Evolutionary conservation across 73 alveolate species (phyloP), one percentile per base, ranked within the genome.

Genomic region (Paramecium caudatum): DNA sequence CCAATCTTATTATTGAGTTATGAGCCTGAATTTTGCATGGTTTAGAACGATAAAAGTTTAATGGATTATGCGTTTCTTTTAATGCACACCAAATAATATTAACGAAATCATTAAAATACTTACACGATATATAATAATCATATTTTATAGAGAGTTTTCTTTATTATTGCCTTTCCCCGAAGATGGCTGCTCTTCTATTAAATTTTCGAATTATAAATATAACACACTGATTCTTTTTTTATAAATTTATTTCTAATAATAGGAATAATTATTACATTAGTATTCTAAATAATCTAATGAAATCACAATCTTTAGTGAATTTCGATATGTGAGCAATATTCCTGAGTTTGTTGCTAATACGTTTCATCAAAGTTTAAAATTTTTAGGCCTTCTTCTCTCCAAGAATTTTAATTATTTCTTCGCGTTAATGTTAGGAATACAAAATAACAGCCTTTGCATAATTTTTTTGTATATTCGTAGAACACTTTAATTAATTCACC

Each of bases 111-210:
- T n/a, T n/a, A n/a, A n/a, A n/a, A n/a, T n/a, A n/a, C n/a, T n/a
- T n/a, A n/a, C n/a, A n/a, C n/a, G n/a, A n/a, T n/a, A n/a, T n/a
- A n/a, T n/a, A n/a, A n/a, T 49, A 23, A 55, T 65, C 83, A 65
- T 15, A 65, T 65, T 36, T 65, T 65, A 12, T 32, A 30, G 6
- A 65, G 49, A 27, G 10, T 36, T 33, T 65, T 30, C 39, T 33
- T 65, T 7, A 65, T 65, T 7, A 65, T 65, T 25, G 27, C 33
- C 15, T 65, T 65, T 33, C 83, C 49, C 15, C 34, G 27, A 13
- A 65, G 34, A 65, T 65, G 83, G 49, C 49, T 65, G 3, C 50
- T 65, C 39, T 65, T 65, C 32, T 65, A 36, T 65, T 65, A 65
- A 1, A 65, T 65, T 65, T 65, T 65, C 34, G 83, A 65, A 8